Base-by-base conservation (phyloP, 2,329 filamentous ascomycete genomes). In the Colletotrichum karsti region DNA sequence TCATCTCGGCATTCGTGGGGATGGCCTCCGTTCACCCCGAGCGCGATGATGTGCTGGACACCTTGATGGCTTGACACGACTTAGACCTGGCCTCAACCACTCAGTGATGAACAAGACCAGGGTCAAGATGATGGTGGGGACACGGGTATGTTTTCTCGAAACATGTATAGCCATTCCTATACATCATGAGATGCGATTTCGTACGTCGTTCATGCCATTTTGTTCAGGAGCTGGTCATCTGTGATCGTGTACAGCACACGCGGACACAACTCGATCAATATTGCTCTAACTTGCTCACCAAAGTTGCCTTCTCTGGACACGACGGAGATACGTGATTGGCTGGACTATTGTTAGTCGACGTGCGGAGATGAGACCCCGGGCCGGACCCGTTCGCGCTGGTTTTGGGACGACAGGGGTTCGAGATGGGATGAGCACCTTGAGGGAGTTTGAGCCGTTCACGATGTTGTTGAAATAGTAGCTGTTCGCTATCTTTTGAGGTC, bases 201-300 rank as follows among this genome's bases (percentile, higher is more conserved):
- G 18, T 24, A 35, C 3, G 13, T 3, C 1, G n/a, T 39, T 8
- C 5, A 10, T 35, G 15, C 7, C 26, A 5, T 26, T 20, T 22
- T 15, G 22, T 12, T 15, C 20, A 10, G 30, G 5, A 53, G 5
- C 18, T 35, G 4, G 42, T 22, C 20, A 24, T 37, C 12, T 7
- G 12, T 4, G 20, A 20, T 26, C 20, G 7, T 44, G 35, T 5
- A 39, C 18, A 26, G 15, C 12, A 26, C 12, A 24, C 4, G 9
- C 26, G 5, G 18, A 48, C 66, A 57, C 63, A 68, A 72, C 67
- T 53, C 67, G 72, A 72, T 73, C 72, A 73, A 71, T 72, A 65
- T 51, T 75, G 63, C 77, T 76, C 77, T 78, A 79, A 78, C 75
- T 75, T 78, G 76, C 77, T 78, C 77, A 76, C 24, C 42, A n/a